phyloP scores from a whole-genome alignment of 805 yeast genomes.

The Saturnispora quitensis region DNA sequence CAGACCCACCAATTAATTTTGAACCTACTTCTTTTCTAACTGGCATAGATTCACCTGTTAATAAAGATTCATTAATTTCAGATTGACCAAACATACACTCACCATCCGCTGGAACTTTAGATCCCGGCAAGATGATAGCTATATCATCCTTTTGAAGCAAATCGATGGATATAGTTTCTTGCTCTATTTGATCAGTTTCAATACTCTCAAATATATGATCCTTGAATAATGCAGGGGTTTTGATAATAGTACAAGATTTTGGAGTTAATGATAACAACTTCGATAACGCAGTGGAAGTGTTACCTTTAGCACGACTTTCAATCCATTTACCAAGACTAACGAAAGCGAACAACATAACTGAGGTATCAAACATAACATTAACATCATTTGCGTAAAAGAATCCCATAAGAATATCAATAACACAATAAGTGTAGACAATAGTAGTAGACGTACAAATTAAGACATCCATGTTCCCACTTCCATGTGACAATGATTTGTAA shows the following conservation, averaged over 20 bases:
- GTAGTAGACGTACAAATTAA: constrained; percentile 75
- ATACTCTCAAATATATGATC: constrained; percentile 3
- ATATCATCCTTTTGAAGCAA: constrained; percentile 70
- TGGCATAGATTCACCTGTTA: constrained; percentile 88
- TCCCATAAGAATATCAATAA: constrained; percentile 47
- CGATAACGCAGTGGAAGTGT: constrained; percentile 83
- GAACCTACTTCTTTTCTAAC: constrained; percentile 55
- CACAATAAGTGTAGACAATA: constrained; percentile 68
- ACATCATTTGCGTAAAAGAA: constrained; percentile 42
- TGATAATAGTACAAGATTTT: constrained; percentile 56
- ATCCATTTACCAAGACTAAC: constrained; percentile 86
- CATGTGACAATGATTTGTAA: constrained; percentile 53
- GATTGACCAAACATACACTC: constrained; percentile 65
- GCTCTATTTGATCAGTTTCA: constrained; percentile 23
- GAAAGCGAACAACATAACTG: constrained; percentile 74
- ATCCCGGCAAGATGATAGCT: constrained; percentile 75
- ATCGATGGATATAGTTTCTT: constrained; percentile 57
- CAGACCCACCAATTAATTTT: constrained; percentile 78
- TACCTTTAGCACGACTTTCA: constrained; percentile 89
- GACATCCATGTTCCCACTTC: constrained; percentile 86
- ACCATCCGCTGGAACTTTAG: constrained; percentile 90
- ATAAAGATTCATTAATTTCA: constrained; percentile 78
- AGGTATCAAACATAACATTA: constrained; percentile 72
- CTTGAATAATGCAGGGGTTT: constrained; percentile 26
- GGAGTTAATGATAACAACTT: constrained; percentile 76